A percentile compares a stretch with the other conserved stretches of the same genome.
Evolutionary conservation across 495 filamentous ascomycete species (phyloP).

Genomic region (Tuber umbilicatum): DNA sequence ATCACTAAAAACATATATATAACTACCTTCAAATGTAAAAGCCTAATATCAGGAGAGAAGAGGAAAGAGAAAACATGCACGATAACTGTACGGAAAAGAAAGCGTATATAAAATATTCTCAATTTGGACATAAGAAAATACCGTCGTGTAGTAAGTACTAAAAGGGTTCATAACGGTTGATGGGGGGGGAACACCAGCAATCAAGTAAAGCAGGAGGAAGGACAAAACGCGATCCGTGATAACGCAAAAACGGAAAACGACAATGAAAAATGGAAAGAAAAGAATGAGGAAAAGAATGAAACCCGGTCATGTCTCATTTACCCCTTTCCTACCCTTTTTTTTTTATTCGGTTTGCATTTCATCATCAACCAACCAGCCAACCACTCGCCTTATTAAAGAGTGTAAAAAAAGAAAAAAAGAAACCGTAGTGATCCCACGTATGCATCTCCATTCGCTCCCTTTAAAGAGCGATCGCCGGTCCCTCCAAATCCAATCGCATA

Average conservation of each 20-base stretch:
- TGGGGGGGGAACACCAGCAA: background rate
- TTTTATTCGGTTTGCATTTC: background rate
- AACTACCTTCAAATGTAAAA: background rate
- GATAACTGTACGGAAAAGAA: constrained; percentile 8
- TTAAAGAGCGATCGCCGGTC: constrained; percentile 22
- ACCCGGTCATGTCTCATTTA: background rate
- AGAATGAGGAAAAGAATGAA: constrained; percentile 4
- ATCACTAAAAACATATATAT: background rate
- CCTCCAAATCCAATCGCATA: constrained; percentile 74
- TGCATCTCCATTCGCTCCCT: background rate
- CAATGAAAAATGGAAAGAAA: background rate
- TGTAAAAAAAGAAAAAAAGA: background rate
- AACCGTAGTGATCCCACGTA: background rate
- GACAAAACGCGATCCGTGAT: background rate
- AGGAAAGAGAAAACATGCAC: constrained; percentile 16
- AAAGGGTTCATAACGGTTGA: background rate
- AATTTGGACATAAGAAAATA: constrained; percentile 4
- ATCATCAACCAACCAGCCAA: background rate
- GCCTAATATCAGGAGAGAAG: background rate
- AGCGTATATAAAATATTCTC: constrained; percentile 4
- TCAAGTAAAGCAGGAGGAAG: background rate
- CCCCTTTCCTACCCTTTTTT: background rate
- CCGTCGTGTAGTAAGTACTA: constrained; percentile 1
- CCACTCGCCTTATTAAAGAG: background rate
- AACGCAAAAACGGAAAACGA: background rate